Conservation (phyloP, 2,329 filamentous ascomycete species). For the Colletotrichum brevisporum region DNA sequence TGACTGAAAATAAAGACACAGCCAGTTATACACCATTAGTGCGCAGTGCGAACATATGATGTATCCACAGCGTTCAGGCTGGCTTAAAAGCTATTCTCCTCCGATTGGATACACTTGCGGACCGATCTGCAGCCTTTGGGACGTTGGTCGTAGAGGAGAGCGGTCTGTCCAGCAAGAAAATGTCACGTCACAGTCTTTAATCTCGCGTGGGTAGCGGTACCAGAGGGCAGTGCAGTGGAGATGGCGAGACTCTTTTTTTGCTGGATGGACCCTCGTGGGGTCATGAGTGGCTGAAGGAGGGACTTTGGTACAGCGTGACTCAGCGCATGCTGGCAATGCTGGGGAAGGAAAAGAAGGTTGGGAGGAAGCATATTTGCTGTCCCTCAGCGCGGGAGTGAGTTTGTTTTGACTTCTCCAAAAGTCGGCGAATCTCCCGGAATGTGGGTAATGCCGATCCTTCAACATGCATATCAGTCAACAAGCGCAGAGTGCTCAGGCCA, state of each 20-base stretch:
- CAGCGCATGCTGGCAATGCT: background rate
- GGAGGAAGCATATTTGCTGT: conserved; percentile 3
- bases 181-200: background rate
- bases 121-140: background rate
- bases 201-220: conserved; percentile 1
- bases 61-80: conserved; percentile 4
- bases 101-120: conserved; percentile 19
- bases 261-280: too few relatives aligned
- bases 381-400: conserved; percentile 3
- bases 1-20: too few relatives aligned
- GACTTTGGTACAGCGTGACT: background rate
- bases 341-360: conserved; percentile 12
- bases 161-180: background rate
- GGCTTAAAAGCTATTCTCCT: background rate
- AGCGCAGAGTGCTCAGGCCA: too few relatives aligned
- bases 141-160: conserved; percentile 1
- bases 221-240: background rate
- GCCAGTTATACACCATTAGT: too few relatives aligned
- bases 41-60: too few relatives aligned
- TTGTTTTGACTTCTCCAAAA: conserved; percentile 10
- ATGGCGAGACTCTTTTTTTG: background rate
- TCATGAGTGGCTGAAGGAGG: background rate
- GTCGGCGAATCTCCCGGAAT: background rate
- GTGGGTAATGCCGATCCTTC: conserved; percentile 5
- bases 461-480: too few relatives aligned